Base-by-base conservation (phyloP, 305 asterid genomes). In the Coffea humblotiana region DNA sequence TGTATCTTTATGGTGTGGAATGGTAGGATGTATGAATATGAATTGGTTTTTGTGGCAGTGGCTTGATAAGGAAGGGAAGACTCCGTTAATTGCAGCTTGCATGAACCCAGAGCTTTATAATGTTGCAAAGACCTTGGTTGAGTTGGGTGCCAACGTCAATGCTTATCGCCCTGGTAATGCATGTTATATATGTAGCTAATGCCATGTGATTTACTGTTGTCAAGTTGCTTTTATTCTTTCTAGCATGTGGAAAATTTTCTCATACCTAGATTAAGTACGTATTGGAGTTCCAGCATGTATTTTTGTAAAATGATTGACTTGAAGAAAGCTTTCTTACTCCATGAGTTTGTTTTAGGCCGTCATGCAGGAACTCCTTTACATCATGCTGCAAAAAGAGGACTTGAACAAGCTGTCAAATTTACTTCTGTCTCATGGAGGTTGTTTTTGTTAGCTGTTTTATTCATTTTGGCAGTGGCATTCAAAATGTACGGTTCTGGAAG, bases 341-440 rank as follows among this genome's bases (percentile, higher is more conserved):
- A 40, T 70, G 51, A 58, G 52, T 67, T 77, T 72, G 47, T 82
- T 72, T 72, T 83, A 96, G 99, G 98, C 72, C 94, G 90, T 25
- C 92, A 90, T 80, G 97, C 94, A 68, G 99, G 99, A 77, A 94
- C 99, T 78, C 98, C 99, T 60, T 84, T 96, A 71, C 99, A 96
- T 87, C 97, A 94, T 90, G 99, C 99, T 86, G 97, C 98, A 70
- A 92, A 91, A 90, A 90, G 98, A 84, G 98, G 98, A 68, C 98
- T 94, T 73, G 96, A 92, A 64, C 93, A 89, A 86, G 91, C 98
- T 19, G 98, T 94, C 73, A 92, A 91, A 88, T 82, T 82, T 93
- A 86, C 98, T 96, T 87, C 93, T 94, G 81, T 88, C 93, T 68
- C 88, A 89, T 86, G 94, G 98, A 92, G 99, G 99, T 94, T 94